Evolutionary conservation across 2,329 filamentous ascomycete genomes (phyloP).

Genomic region (Ilyonectria destructans): DNA sequence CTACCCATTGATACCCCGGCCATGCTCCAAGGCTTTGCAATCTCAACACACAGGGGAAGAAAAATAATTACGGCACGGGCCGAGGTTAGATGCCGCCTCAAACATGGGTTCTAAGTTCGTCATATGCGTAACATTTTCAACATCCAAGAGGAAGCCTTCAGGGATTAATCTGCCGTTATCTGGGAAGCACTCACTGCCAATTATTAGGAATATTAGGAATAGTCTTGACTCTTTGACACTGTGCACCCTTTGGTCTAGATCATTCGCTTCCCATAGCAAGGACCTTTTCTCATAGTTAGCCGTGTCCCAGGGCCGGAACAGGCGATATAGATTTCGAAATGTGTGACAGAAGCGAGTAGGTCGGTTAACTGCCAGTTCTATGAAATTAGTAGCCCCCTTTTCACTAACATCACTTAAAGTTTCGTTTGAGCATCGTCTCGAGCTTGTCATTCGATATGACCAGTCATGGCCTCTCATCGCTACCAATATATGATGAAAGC

Average conservation of each 20-base stretch:
- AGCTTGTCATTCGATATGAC: not conserved
- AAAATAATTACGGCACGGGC: too few relatives aligned
- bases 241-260: too few relatives aligned
- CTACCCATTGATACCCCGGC: not conserved
- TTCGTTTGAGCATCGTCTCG: not conserved
- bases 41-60: too few relatives aligned
- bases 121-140: too few relatives aligned
- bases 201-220: too few relatives aligned
- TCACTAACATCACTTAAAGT: not conserved
- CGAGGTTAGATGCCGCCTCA: too few relatives aligned
- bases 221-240: too few relatives aligned
- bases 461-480: not conserved
- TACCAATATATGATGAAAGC: not conserved
- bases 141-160: too few relatives aligned
- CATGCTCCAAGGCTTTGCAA: not conserved
- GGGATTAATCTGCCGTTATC: too few relatives aligned
- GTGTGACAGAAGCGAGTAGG: not conserved
- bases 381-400: not conserved
- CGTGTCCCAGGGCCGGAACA: not conserved
- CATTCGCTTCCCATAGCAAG: not conserved
- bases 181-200: too few relatives aligned
- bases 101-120: too few relatives aligned
- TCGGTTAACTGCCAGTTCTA: not conserved
- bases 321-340: not conserved
- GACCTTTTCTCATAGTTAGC: not conserved